Base-by-base conservation (phyloP, 1,284 basidiomycete genomes). In the Leccinum colubrinum region DNA sequence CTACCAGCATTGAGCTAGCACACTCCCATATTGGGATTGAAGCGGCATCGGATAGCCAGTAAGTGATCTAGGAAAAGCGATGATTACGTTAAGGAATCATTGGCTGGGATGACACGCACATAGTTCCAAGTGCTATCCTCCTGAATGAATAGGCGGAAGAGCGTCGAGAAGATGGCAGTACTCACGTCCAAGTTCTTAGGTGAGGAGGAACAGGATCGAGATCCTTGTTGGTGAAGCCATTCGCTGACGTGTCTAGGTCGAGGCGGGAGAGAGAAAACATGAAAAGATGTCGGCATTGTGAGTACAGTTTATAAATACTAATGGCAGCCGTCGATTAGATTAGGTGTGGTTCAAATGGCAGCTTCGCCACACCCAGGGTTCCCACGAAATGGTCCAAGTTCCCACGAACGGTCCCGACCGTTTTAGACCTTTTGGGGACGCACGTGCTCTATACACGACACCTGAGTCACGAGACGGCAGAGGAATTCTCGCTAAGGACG, bases 121-220 rank as follows among this genome's bases (percentile, higher is more conserved):
- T 73, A 74, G 46, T 43, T 72, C 65, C 68, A 69, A 20, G 71
- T 70, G 37, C 70, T 72, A 41, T 22, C 4, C 35, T 12, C 39
- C 6, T 8, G 6, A n/a, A 11, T 51, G 25, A 48, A 53, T 33
- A 54, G 41, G 37, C 3, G 2, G 35, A 6, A 9, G 2, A n/a
- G 9, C 15, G 4, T 14, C 15, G 4, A 43, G 37, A 15, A 3
- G 14, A 15, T 2, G 15, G 3, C 1, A 5, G 51, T 15, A 63
- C 70, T 65, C 57, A 73, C 25, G 81, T 79, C 90, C 88, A 91
- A 7, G 86, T 89, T 58, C 87, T 74, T 51, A 76, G 65, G 50
- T 83, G 71, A 1, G 75, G 78, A 30, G 86, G 86, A 8, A 88
- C 86, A 3, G 88, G 88, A 66, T 90, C 88, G 85, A 89, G 88